Evolutionary conservation across 1,284 basidiomycete species (phyloP).

Genomic region (Taiwanofungus camphoratus): DNA sequence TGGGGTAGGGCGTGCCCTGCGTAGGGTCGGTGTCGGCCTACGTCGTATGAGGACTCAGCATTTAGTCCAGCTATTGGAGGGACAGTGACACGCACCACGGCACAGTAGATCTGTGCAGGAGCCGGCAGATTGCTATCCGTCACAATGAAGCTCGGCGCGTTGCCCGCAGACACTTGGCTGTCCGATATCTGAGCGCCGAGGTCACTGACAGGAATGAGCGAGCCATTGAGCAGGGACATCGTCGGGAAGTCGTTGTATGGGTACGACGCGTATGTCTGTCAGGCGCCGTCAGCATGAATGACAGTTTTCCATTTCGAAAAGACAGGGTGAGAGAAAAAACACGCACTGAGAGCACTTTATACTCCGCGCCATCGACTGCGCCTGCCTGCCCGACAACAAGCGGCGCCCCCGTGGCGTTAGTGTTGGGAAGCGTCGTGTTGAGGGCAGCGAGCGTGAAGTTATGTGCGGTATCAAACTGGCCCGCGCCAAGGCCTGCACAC

Average conservation of each 20-base stretch:
- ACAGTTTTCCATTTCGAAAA: neutral
- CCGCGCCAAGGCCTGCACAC: conserved; percentile 17
- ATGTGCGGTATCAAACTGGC: conserved; percentile 16
- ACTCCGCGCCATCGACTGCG: conserved; percentile 14
- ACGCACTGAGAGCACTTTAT: conserved; percentile 17
- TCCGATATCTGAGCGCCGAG: conserved; percentile 4
- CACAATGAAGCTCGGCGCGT: conserved; percentile 12
- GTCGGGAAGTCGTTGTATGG: conserved; percentile 21
- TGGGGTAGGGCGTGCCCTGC: conserved; percentile 16
- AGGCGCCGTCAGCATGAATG: neutral
- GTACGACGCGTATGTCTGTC: conserved; percentile 21
- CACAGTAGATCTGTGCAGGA: conserved; percentile 19
- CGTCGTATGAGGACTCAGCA: neutral
- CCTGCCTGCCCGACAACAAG: conserved; percentile 19
- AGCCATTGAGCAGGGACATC: conserved; percentile 17
- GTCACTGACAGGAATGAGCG: conserved; percentile 13
- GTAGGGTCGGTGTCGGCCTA: conserved; percentile 21
- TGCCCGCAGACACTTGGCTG: conserved; percentile 10
- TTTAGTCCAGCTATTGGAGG: neutral
- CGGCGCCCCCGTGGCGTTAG: conserved; percentile 17
- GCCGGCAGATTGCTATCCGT: conserved; percentile 11
- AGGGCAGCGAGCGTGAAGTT: conserved; percentile 21
- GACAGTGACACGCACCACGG: conserved; percentile 14
- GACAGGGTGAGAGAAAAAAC: neutral
- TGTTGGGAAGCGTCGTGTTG: conserved; percentile 14